Percentiles rank a stretch among this genome's conserved stretches.
phyloP scores from a whole-genome alignment of 306 rosid genomes.

The Vigna hirtella region DNA sequence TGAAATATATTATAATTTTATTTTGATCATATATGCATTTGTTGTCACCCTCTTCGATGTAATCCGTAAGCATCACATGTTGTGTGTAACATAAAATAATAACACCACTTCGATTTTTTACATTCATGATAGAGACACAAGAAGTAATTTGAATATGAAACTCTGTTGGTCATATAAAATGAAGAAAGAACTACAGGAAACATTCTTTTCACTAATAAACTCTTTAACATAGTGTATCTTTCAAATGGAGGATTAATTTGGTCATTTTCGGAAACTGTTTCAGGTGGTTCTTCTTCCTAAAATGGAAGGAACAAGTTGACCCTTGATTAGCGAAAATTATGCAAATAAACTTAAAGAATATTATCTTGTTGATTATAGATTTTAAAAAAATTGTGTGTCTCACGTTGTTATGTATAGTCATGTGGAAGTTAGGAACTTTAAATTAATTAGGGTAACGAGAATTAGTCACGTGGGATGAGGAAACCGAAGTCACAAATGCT shows the following conservation, averaged over 20 bases:
- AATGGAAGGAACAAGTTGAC: constrained; percentile 12
- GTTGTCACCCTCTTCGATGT: too few relatives aligned
- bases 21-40: too few relatives aligned
- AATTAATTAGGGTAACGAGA: not conserved
- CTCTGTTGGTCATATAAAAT: not conserved
- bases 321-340: constrained; percentile 30
- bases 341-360: constrained; percentile 38
- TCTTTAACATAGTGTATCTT: too few relatives aligned
- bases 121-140: not conserved
- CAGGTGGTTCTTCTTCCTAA: not conserved
- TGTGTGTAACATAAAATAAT: too few relatives aligned
- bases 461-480: not conserved
- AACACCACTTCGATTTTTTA: not conserved
- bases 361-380: not conserved
- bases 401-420: not conserved
- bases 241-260: not conserved
- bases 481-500: not conserved
- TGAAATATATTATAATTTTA: too few relatives aligned
- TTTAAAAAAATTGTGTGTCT: too few relatives aligned
- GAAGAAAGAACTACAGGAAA: not conserved
- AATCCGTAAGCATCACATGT: too few relatives aligned
- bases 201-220: not conserved
- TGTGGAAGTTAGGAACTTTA: too few relatives aligned
- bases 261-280: constrained; percentile 5
- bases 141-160: not conserved